Base-by-base conservation (phyloP, 2,329 filamentous ascomycete genomes). In the Dissoconium aciculare region DNA sequence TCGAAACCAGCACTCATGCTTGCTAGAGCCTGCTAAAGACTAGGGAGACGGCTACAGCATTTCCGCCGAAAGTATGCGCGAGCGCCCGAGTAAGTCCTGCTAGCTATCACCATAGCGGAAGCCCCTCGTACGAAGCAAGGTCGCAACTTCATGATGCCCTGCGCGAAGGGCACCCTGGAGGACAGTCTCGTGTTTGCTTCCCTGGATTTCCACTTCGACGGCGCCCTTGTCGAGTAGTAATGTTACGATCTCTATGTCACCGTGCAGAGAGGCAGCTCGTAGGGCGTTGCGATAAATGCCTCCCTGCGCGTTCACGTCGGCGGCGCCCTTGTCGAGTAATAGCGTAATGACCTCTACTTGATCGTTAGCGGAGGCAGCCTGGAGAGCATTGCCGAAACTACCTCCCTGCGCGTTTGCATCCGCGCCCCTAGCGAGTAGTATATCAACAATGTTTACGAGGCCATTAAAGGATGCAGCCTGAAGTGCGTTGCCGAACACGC, bases 331-430 rank as follows among this genome's bases (percentile, higher is more conserved):
- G 13, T 31, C 24, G 15, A 40, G 21, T 12, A 40, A 26, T 13
- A 23, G 11, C 11, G 15, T 17, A 5, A 33, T 27, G 15, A 21
- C 15, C 11, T 13, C 9, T 11, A 10, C 15, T 4, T 15, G 9
- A 12, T 31, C 30, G 17, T 26, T 24, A 2, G 5, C 4, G n/a
- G 28, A 39, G 11, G 42, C 42, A 13, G 31, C 28, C 10, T 37
- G 28, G 5, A 43, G 30, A 5, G 40, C 40, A 19, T 23, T 31
- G 24, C 27, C 31, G 21, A 27, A 26, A 4, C 15, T 6, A 9
- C 14, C 13, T 6, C 9, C n/a, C n/a, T 36, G 17, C n/a, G 34
- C 26, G n/a, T 38, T 33, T 11, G 26, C 16, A 31, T 33, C 17
- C 10, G 35, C 35, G 11, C 36, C 36, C 4, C 15, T n/a, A 5